phyloP scores from a whole-genome alignment of 2,329 filamentous ascomycete species.

The Penicillium thymicola region DNA sequence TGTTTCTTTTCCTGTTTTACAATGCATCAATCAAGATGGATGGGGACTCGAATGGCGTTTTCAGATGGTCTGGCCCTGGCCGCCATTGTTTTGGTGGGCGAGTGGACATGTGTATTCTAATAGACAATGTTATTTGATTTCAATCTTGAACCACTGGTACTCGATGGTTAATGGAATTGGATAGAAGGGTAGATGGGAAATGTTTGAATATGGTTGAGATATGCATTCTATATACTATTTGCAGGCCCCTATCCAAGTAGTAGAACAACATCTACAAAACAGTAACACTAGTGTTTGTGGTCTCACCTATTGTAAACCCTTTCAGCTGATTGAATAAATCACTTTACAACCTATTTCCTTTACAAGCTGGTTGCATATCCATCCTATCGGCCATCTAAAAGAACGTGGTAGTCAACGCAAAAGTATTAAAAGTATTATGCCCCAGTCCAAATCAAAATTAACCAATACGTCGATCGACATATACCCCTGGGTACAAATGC shows the following conservation, averaged over 20 bases:
- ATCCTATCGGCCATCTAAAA: not conserved
- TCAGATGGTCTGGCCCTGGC: conserved; percentile 17
- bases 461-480: not conserved
- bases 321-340: not conserved
- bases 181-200: not conserved
- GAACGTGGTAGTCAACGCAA: not conserved
- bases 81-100: conserved; percentile 8
- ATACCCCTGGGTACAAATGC: not conserved
- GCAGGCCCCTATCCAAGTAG: not conserved
- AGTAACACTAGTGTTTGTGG: not conserved
- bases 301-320: not conserved
- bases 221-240: not conserved
- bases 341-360: not conserved
- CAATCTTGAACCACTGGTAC: not conserved
- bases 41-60: conserved; percentile 18
- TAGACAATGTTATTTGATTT: conserved; percentile 12
- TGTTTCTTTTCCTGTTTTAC: conserved; percentile 4
- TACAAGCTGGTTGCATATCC: not conserved
- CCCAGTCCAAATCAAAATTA: not conserved
- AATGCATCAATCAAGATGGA: conserved; percentile 23
- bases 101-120: conserved; percentile 18
- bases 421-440: not conserved
- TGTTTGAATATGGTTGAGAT: not conserved
- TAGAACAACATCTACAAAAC: not conserved
- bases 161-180: not conserved